These are phyloP conservation scores for Prunella vulgaris DNA, from an alignment of 257 asterid species.

Conservation along the genomic window DNA sequence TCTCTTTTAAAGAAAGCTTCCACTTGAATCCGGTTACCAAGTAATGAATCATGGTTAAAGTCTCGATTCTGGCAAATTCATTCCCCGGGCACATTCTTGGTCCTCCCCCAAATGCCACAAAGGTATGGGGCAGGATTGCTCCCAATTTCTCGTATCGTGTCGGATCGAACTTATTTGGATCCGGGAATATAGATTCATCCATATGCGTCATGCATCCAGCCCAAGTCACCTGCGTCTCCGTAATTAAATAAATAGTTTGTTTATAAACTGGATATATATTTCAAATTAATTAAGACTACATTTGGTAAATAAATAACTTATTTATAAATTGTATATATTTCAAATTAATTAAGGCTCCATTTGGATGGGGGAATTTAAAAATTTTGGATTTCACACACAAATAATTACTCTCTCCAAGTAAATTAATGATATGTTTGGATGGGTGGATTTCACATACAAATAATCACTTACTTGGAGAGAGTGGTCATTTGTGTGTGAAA, in stretches of 20 bases:
- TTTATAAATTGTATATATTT: no score
- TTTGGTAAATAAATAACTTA: no score
- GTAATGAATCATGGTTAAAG: slow-evolving; percentile 13
- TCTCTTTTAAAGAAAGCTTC: slow-evolving; percentile 16
- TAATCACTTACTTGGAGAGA: no score
- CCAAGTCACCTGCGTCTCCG: slow-evolving; percentile 5
- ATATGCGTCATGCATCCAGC: slow-evolving; percentile 18
- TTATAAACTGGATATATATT: background rate
- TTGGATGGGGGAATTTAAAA: no score
- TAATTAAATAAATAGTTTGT: background rate
- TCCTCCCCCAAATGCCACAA: slow-evolving; percentile 21
- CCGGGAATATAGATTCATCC: slow-evolving; percentile 19
- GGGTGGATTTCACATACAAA: no score
- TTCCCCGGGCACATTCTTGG: slow-evolving; percentile 12
- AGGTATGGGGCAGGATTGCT: slow-evolving; percentile 1
- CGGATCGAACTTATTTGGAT: slow-evolving; percentile 13
- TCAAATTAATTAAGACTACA: no score
- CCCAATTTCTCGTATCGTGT: background rate
- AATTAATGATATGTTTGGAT: no score
- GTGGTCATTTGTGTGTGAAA: no score
- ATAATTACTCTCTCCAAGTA: no score
- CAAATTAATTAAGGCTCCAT: no score
- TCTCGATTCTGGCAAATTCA: slow-evolving; percentile 16
- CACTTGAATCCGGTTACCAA: slow-evolving; percentile 16
- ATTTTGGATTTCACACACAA: no score